Evolutionary conservation across 2,329 filamentous ascomycete species (phyloP), one percentile per base, ranked within the genome.

Genomic region (Alternaria dauci): DNA sequence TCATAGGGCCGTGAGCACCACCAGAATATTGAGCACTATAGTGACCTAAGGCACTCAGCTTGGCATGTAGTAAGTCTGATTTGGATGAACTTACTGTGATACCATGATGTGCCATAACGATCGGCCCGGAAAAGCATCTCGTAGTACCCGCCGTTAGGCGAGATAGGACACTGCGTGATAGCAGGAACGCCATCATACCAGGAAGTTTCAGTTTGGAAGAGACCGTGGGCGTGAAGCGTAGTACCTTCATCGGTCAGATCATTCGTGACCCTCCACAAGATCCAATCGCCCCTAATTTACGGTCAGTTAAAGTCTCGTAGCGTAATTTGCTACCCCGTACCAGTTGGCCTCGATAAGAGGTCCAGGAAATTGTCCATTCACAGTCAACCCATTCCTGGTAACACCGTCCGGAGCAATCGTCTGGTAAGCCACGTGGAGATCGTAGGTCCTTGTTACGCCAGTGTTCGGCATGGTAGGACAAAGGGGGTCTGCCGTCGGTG

Each of bases 11-110:
- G 26, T 75, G 71, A 18, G 76, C 61, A 62, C 80, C 80, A 23
- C 72, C 77, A 50, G 78, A 78, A 78, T 63, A 32, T 46, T 81
- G 80, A 8, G 78, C 69, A 8, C 71, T 72, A 59, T 74, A 79
- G 48, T 80, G 78, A 25, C 66, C 26, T 78, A 30, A 7, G 6
- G 1, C 38, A 18, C n/a, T 61, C 8, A 59, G 52, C n/a, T 56
- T n/a, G 7, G 20, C 73, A 26, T 18, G 7, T 11, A 9, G 8
- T 4, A 30, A n/a, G n/a, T 61, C 63, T 62, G 71, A 79, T 2
- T 46, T 70, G 36, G 44, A 55, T 20, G 12, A 52, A 56, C 61
- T 59, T 44, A 66, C 63, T 67, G 46, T 77, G 74, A 28, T 67
- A 74, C 66, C 67, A 69, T 3, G 68, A 69, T 4, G 71, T 70